A percentile compares a stretch with the other conserved stretches of the same genome.
These are phyloP conservation scores for Yarrowia yakushimensis DNA, from an alignment of 805 yeast species.

Conservation along the genomic window DNA sequence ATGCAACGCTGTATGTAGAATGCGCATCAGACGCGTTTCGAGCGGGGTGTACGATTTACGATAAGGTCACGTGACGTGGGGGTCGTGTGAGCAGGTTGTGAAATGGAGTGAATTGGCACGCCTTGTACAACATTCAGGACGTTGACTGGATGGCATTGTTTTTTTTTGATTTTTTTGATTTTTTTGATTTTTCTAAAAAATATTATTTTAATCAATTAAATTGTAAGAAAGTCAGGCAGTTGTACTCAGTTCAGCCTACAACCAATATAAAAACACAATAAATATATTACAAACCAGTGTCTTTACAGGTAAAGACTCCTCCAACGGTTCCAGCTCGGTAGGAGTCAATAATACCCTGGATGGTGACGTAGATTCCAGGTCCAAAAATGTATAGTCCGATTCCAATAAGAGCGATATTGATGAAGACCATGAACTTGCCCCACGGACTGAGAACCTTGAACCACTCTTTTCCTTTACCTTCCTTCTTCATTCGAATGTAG, in stretches of 20 bases:
- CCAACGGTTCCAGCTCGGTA: constrained; percentile 51
- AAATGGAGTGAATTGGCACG: too few relatives aligned
- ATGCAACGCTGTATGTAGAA: constrained; percentile 2
- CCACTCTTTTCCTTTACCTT: constrained; percentile 35
- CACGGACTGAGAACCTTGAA: constrained; percentile 35
- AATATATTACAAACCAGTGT: constrained; percentile 38
- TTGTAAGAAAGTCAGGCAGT: too few relatives aligned
- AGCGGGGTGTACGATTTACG: too few relatives aligned
- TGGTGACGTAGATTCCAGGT: constrained; percentile 56
- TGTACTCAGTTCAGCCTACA: too few relatives aligned
- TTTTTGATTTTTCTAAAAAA: too few relatives aligned
- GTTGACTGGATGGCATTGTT: too few relatives aligned
- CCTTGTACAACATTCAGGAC: too few relatives aligned
- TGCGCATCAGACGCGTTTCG: too few relatives aligned
- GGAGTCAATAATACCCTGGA: constrained; percentile 52
- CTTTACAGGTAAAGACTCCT: constrained; percentile 50
- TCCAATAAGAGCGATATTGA: constrained; percentile 42
- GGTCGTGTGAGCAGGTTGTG: too few relatives aligned
- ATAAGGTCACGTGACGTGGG: neutral
- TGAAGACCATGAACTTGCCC: constrained; percentile 42
- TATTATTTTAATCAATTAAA: too few relatives aligned
- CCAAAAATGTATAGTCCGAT: constrained; percentile 56
- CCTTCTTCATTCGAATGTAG: constrained; percentile 45
- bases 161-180: too few relatives aligned
- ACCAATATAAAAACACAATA: too few relatives aligned